These are phyloP conservation scores for Gaillardinia entomophila DNA, from an alignment of 805 yeast genomes.

Conservation along the genomic window DNA sequence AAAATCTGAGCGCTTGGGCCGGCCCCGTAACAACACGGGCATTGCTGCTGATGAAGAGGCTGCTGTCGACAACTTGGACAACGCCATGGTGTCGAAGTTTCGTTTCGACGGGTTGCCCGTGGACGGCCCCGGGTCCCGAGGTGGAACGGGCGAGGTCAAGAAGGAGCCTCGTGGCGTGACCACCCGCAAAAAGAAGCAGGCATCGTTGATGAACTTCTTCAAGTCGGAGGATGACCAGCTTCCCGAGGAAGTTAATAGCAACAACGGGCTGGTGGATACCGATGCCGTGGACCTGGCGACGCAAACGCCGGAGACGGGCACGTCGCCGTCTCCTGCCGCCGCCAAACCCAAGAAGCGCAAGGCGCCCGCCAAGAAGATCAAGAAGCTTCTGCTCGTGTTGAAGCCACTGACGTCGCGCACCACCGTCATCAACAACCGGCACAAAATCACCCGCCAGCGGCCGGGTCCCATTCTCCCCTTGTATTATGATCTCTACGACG, in stretches of 20 bases:
- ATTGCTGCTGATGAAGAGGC: conserved; percentile 7
- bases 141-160: conserved; percentile 20
- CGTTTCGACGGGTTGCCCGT: conserved; percentile 29
- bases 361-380: neutral
- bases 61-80: conserved; percentile 21
- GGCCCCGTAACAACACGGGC: conserved; percentile 21
- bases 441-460: conserved; percentile 25
- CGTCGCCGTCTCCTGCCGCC: neutral
- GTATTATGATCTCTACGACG: conserved; percentile 32
- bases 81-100: conserved; percentile 26
- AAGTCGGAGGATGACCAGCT: neutral
- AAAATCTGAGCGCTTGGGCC: conserved; percentile 27
- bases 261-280: neutral
- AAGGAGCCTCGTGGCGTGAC: conserved; percentile 17
- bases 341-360: neutral
- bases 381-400: neutral
- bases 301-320: neutral
- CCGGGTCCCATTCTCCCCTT: conserved; percentile 37
- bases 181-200: conserved; percentile 15
- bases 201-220: conserved; percentile 7
- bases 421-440: conserved; percentile 22
- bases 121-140: conserved; percentile 36
- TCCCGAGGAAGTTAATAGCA: neutral
- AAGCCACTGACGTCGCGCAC: conserved; percentile 13
- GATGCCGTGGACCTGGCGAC: neutral